A percentile compares a stretch with the other conserved stretches of the same genome.
phyloP scores from a whole-genome alignment of 164 flowering plant genomes.

The Hamamelis virginiana region DNA sequence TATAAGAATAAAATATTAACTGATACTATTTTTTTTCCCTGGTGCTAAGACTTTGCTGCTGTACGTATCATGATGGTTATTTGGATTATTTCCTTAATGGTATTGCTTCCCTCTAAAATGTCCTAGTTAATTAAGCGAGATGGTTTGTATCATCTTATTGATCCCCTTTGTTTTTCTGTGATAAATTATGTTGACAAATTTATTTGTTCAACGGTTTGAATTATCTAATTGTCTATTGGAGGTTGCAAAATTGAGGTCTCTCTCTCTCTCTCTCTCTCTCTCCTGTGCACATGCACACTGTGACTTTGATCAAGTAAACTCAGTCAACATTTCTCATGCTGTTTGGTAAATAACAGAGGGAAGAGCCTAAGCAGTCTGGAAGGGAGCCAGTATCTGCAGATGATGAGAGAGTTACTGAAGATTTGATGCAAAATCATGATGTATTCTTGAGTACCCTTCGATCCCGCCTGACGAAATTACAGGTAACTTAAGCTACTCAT shows the following conservation, averaged over 20 bases:
- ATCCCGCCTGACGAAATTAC: conserved; percentile 83
- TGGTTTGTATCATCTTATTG: no score
- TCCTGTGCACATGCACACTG: background rate
- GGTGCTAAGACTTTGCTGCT: background rate
- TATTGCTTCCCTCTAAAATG: no score
- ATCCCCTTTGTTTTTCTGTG: no score
- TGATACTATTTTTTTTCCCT: background rate
- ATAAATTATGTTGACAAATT: no score
- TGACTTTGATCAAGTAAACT: background rate
- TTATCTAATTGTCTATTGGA: no score
- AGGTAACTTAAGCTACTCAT: conserved; percentile 44
- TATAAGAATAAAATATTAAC: background rate
- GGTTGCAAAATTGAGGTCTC: no score
- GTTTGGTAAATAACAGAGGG: conserved; percentile 40
- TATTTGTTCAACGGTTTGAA: no score
- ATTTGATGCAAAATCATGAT: conserved; percentile 72
- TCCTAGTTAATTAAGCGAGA: no score
- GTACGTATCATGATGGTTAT: no score
- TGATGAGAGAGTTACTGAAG: conserved; percentile 45
- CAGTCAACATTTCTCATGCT: background rate
- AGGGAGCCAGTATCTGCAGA: conserved; percentile 31
- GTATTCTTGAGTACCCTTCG: conserved; percentile 59
- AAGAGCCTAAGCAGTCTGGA: conserved; percentile 37
- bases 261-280: no score
- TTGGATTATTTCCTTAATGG: no score